Evolutionary conservation across 352 stramenopile genomes (phyloP), one percentile per base, ranked within the genome.

Genomic region (Pythium dissimile): DNA sequence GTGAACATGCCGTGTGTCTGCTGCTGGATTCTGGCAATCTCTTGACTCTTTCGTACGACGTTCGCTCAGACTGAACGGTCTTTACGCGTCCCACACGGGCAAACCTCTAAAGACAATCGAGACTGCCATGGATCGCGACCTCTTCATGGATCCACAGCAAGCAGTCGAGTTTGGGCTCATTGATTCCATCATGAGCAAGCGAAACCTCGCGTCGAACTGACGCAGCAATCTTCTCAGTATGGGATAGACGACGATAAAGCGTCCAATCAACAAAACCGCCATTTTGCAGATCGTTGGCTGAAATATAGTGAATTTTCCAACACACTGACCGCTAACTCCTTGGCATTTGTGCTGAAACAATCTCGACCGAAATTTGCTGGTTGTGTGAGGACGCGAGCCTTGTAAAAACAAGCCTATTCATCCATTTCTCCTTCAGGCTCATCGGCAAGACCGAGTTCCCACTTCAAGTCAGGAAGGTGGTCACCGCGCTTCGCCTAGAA

Each of bases 41-140:
- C n/a, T 31, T 16, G 41, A 31, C 21, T 28, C 8, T 24, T 5
- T 11, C 8, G 20, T 31, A 47, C n/a, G n/a, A n/a, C n/a, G n/a
- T 37, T 52, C 16, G 24, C 26, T 31, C 58, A 94, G 84, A 32
- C 62, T 94, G 54, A 94, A 94, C 55, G 71, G 69, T 3, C 51
- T 94, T 24, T 92, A 86, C 65, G 79, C 73, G 15, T 71, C 62
- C 18, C 85, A 94, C 67, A 92, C 85, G 20, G 70, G 70, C 2
- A 90, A 94, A 54, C 69, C 80, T 3, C 63, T 94, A n/a, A 72
- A 71, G 16, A 66, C 78, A 49, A 94, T 94, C 47, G 85, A 94
- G 70, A 84, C 89, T 55, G 83, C 83, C 9, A 93, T 94, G 85
- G 85, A 94, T 59, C 75, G 85, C 54, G 85, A 94, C 58, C 62